Percentiles rank a stretch among this genome's conserved stretches.
phyloP scores from a whole-genome alignment of 2,329 filamentous ascomycete species.

The Trichoderma polysporum region DNA sequence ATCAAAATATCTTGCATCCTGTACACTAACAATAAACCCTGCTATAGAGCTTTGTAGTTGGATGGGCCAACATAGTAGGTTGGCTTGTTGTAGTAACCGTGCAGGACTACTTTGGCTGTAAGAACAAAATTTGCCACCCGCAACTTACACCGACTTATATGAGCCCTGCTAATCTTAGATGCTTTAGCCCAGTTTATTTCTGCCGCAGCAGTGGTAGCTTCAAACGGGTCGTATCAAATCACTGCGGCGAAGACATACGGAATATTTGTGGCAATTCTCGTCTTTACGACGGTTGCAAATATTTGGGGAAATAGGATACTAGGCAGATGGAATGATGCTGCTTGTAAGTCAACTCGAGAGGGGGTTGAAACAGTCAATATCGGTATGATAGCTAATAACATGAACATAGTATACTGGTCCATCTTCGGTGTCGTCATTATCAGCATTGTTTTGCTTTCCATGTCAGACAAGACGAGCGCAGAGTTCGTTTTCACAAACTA shows the following conservation, averaged over 20 bases:
- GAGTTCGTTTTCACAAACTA: constrained; percentile 11
- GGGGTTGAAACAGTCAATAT: not conserved
- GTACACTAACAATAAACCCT: not conserved
- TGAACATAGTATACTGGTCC: constrained; percentile 4
- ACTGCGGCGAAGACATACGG: constrained; percentile 1
- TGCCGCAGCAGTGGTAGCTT: constrained; percentile 9
- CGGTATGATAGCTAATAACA: not conserved
- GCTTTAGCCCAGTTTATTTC: constrained; percentile 6
- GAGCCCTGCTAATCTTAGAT: not conserved
- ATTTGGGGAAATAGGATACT: constrained; percentile 11
- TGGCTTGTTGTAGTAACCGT: constrained; percentile 14
- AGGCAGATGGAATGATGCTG: constrained; percentile 9
- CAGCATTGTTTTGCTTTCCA: constrained; percentile 8
- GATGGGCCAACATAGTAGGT: constrained; percentile 11
- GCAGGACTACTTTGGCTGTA: constrained; percentile 11
- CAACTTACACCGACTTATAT: not conserved
- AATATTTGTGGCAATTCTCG: constrained; percentile 9
- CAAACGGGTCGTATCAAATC: constrained; percentile 10
- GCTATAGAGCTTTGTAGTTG: not conserved
- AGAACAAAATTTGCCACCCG: not conserved
- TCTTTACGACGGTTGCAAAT: constrained; percentile 10
- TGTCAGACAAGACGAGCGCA: constrained; percentile 15
- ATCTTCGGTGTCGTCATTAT: constrained; percentile 5
- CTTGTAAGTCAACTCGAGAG: not conserved
- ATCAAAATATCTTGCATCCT: not conserved